Evolutionary conservation across 2,329 filamentous ascomycete genomes (phyloP).

Genomic region (Claviceps sp.): DNA sequence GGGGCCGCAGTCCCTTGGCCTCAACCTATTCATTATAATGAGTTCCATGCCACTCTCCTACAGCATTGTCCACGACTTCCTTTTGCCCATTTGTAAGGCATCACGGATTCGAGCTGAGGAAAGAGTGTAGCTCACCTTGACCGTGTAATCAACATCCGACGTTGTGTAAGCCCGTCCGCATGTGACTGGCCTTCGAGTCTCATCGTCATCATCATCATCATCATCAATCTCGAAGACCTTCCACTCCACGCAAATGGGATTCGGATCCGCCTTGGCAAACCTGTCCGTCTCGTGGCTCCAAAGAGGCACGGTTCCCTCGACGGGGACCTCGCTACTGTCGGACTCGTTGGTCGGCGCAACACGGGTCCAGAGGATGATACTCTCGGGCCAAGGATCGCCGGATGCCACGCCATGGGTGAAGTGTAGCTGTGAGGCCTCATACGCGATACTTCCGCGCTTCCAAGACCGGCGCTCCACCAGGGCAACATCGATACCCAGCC

Average conservation of each 20-base stretch:
- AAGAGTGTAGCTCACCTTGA: constrained; percentile 38
- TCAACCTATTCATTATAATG: constrained; percentile 36
- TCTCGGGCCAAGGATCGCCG: constrained; percentile 38
- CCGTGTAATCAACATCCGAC: constrained; percentile 61
- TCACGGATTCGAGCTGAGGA: background rate
- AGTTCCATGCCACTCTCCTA: background rate
- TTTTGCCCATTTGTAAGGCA: no score
- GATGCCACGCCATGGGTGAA: constrained; percentile 51
- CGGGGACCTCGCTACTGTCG: constrained; percentile 30
- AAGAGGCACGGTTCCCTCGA: constrained; percentile 27
- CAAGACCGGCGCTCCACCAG: constrained; percentile 43
- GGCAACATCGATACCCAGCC: constrained; percentile 49
- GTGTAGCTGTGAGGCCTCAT: constrained; percentile 33
- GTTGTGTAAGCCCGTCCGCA: constrained; percentile 53
- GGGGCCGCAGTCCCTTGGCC: constrained; percentile 46
- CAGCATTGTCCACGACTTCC: no score
- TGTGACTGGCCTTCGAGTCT: constrained; percentile 28
- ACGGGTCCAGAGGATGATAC: constrained; percentile 42
- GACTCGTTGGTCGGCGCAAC: constrained; percentile 31
- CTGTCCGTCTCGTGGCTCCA: constrained; percentile 34
- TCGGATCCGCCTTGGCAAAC: constrained; percentile 27
- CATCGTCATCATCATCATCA: constrained; percentile 15
- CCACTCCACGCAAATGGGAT: constrained; percentile 56
- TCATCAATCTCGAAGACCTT: constrained; percentile 33
- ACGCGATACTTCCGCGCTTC: constrained; percentile 26